Percentiles rank a stretch among this genome's conserved stretches.
phyloP scores from a whole-genome alignment of 139 green algal genomes.

The Choricystis sp. region DNA sequence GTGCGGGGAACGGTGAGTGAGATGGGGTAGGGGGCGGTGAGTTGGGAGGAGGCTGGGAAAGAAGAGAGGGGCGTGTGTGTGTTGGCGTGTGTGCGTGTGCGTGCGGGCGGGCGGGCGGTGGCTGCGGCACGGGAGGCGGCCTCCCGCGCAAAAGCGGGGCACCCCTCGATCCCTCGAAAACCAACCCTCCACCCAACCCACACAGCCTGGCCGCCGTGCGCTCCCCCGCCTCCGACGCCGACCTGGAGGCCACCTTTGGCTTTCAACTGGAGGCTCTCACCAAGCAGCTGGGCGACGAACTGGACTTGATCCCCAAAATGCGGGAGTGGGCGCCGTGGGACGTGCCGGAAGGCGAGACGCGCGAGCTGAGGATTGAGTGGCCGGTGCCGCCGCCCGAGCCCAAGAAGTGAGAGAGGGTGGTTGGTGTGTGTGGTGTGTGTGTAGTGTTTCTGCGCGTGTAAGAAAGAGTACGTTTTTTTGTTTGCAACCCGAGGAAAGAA shows the following conservation, averaged over 20 bases:
- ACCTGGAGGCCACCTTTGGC: slow-evolving; percentile 21
- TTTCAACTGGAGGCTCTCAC: slow-evolving; percentile 34
- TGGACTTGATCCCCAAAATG: slow-evolving; percentile 38
- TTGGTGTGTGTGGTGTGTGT: too few relatives aligned
- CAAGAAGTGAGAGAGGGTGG: too few relatives aligned
- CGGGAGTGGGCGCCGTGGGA: slow-evolving; percentile 41
- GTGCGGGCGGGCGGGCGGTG: too few relatives aligned
- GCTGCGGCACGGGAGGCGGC: too few relatives aligned
- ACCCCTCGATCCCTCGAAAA: not conserved
- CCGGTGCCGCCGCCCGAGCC: too few relatives aligned
- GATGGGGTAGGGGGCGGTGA: not conserved
- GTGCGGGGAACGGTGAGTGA: slow-evolving; percentile 15
- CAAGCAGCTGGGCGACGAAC: slow-evolving; percentile 24
- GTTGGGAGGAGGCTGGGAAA: not conserved
- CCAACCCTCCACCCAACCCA: not conserved
- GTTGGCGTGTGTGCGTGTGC: not conserved
- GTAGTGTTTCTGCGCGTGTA: too few relatives aligned
- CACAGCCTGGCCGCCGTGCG: not conserved
- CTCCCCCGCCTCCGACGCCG: slow-evolving; percentile 7
- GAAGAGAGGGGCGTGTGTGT: not conserved
- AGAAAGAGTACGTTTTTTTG: too few relatives aligned
- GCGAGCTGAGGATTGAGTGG: not conserved
- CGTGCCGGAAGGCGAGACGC: slow-evolving; percentile 21
- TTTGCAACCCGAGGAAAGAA: too few relatives aligned
- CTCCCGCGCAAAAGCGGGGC: not conserved